Percentiles rank a stretch among this genome's conserved stretches.
phyloP scores from a whole-genome alignment of 2,329 filamentous ascomycete genomes.

The Apiospora marii region DNA sequence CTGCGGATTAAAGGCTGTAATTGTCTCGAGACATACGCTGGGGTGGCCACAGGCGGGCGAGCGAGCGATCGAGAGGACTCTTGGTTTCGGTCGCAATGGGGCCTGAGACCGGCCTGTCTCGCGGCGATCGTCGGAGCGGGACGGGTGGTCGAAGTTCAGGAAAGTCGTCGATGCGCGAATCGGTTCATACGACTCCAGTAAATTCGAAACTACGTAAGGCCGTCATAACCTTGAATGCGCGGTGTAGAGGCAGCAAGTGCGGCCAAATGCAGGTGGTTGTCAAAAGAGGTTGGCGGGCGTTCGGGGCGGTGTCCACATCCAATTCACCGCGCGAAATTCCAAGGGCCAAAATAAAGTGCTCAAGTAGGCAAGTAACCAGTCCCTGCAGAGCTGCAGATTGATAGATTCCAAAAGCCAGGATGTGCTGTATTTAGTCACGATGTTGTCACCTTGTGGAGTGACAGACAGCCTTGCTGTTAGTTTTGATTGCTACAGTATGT shows the following conservation, averaged over 20 bases:
- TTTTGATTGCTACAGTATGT: not conserved
- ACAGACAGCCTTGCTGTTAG: not conserved
- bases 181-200: constrained; percentile 13
- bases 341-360: constrained; percentile 15
- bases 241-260: constrained; percentile 8
- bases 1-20: not conserved
- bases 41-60: constrained; percentile 2
- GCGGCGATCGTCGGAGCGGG: constrained; percentile 15
- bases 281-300: constrained; percentile 17
- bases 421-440: constrained; percentile 11
- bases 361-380: constrained; percentile 3
- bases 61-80: constrained; percentile 6
- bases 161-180: constrained; percentile 9
- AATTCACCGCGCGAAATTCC: constrained; percentile 19
- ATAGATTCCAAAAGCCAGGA: not conserved
- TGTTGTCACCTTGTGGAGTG: constrained; percentile 7
- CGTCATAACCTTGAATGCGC: constrained; percentile 15
- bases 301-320: constrained; percentile 16
- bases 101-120: constrained; percentile 15
- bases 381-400: not conserved
- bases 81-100: constrained; percentile 18
- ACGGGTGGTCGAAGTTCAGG: constrained; percentile 9
- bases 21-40: constrained; percentile 23
- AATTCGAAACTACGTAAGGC: constrained; percentile 18
- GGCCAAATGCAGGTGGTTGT: not conserved